A percentile compares a stretch with the other conserved stretches of the same genome.
These are phyloP conservation scores for Phytophthora agathidicida DNA, from an alignment of 352 stramenopile species.

Conservation along the genomic window DNA sequence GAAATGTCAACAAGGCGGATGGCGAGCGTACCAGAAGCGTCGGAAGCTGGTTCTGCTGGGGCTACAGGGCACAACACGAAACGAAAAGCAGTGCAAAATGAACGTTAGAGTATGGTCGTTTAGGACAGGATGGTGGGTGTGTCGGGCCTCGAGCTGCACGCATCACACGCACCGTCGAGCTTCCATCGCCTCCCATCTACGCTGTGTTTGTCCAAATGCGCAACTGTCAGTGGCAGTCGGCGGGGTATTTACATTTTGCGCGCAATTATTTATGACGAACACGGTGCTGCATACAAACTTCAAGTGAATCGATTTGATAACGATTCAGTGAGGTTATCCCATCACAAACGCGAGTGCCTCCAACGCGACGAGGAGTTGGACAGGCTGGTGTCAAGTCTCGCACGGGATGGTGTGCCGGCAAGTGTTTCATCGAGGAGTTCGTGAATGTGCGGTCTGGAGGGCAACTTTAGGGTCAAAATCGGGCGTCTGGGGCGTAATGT, in stretches of 20 bases:
- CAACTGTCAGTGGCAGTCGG: background rate
- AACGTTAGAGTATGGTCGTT: background rate
- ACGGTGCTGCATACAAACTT: background rate
- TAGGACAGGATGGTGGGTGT: background rate
- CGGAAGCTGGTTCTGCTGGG: conserved; percentile 51
- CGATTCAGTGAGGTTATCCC: too few species aligned
- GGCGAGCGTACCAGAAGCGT: conserved; percentile 55
- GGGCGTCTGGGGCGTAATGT: too few species aligned
- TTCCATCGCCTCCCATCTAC: conserved; percentile 26
- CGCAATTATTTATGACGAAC: background rate
- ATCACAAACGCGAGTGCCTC: too few species aligned
- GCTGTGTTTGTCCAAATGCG: background rate
- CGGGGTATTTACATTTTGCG: background rate
- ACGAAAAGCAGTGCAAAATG: conserved; percentile 1
- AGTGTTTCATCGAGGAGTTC: too few species aligned
- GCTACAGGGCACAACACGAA: conserved; percentile 24
- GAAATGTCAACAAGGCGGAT: too few species aligned
- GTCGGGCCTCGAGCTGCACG: background rate
- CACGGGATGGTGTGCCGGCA: too few species aligned
- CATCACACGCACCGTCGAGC: conserved; percentile 18
- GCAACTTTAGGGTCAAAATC: too few species aligned
- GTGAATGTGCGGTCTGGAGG: too few species aligned
- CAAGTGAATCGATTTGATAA: background rate
- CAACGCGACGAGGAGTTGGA: too few species aligned
- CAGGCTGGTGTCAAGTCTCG: too few species aligned